Base-by-base conservation (phyloP, 371 early-diverging fungal genomes). In the Nematocida major region DNA sequence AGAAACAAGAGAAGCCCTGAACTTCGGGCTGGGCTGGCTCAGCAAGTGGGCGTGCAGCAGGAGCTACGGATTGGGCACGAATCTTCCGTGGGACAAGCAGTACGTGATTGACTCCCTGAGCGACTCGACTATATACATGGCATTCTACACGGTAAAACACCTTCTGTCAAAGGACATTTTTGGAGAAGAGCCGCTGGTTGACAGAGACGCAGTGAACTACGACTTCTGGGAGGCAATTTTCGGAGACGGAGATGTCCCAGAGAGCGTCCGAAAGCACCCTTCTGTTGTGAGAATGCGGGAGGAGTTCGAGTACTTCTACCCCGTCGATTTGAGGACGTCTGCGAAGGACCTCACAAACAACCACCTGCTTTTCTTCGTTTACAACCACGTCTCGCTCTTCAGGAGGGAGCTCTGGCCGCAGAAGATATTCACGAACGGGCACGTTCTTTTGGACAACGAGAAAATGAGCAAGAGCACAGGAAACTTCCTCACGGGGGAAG, bases 401-500 rank as follows among this genome's bases (percentile, higher is more conserved):
- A 90, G 91, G 50, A 88, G 90, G 83, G 85, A 89, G 48, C 87
- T 89, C 79, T 97, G 96, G 96, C 99, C 99, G 2, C 86, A 84
- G 36, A 88, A 87, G 69, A 87, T 97, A 54, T 92, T 95, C 61
- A 89, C 90, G 78, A 99, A 99, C 86, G 98, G 99, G 42, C 95
- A 97, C 84, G 87, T 97, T 85, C 84, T 96, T 86, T 85, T 98
- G 69, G 96, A 99, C 86, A 86, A 89, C 65, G 91, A 93, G 59
- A 99, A 99, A 88, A 99, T 99, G 99, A 89, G 93, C 82, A 99
- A 99, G 87, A 92, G 92, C 49, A 94, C 94, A n/a, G 98, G 98
- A 54, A 99, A 97, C 88, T 96, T 94, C 81, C 84, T 97, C 87
- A 94, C 93, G 48, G 87, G 95, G 66, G 84, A 87, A 28, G 91